These are phyloP conservation scores for Podila horticola DNA, from an alignment of 192 early-diverging fungal genomes.

Conservation along the genomic window DNA sequence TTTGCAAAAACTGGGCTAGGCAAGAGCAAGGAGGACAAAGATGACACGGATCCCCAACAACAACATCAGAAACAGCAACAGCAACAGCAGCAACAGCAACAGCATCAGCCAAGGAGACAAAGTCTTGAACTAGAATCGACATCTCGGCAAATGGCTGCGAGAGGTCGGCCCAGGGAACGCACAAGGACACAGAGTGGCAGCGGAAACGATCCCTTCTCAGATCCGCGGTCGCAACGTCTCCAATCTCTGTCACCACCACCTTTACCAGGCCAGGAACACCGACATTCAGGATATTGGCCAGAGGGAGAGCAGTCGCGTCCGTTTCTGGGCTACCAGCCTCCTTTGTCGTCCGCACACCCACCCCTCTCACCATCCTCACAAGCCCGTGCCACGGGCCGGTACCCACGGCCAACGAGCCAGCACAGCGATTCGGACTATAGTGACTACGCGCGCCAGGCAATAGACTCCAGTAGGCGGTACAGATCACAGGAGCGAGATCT, in stretches of 20 bases:
- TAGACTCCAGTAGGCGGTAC: slow-evolving; percentile 1
- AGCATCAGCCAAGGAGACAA: neutral
- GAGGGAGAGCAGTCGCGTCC: slow-evolving; percentile 17
- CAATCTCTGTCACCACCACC: slow-evolving; percentile 42
- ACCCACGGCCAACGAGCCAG: slow-evolving; percentile 20
- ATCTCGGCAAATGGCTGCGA: neutral
- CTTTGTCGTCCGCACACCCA: neutral
- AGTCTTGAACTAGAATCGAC: neutral
- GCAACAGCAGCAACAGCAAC: slow-evolving; percentile 8
- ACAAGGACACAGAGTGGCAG: slow-evolving; percentile 6
- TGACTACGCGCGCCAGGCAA: neutral
- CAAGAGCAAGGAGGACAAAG: slow-evolving; percentile 20
- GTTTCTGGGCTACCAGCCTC: slow-evolving; percentile 27
- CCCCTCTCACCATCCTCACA: slow-evolving; percentile 13
- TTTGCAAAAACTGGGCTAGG: slow-evolving; percentile 16
- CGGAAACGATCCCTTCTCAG: neutral
- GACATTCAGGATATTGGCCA: neutral
- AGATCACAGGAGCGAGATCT: slow-evolving; percentile 24
- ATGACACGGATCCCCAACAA: neutral
- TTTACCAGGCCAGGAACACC: slow-evolving; percentile 10
- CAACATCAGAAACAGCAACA: slow-evolving; percentile 1
- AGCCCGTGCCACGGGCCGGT: slow-evolving; percentile 5
- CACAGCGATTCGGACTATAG: slow-evolving; percentile 16
- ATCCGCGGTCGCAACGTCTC: slow-evolving; percentile 2
- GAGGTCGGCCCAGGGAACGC: slow-evolving; percentile 11